Base-by-base conservation (phyloP, 2,329 filamentous ascomycete genomes). In the Phaeoacremonium minimum region DNA sequence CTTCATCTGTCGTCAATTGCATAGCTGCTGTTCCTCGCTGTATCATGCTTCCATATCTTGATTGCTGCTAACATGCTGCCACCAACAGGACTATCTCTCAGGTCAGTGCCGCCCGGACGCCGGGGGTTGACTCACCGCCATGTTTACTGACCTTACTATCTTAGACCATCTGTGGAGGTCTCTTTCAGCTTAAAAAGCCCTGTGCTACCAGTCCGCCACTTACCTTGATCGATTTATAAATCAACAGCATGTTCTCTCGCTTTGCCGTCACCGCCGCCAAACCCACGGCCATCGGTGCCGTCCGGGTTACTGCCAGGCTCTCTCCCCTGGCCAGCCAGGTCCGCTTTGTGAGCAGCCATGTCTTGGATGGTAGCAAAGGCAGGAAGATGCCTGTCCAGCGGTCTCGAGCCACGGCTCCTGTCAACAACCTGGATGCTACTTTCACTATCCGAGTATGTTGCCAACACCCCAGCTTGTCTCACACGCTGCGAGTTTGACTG, bases 361-460 rank as follows among this genome's bases (percentile, higher is more conserved):
- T 81, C 31, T 77, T 85, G 43, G 73, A 80, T 50, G 79, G 77
- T 50, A 87, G 80, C 65, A 80, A 77, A 56, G 79, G 82, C 54
- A 78, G 86, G 53, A 71, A 76, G 50, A 81, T 85, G 69, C 80
- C 84, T 45, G 61, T 68, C 22, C 67, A 66, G 40, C 66, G 71
- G 45, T 64, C 72, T 46, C 72, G 72, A 48, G 74, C 78, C 43
- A 89, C 73, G 32, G 58, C 83, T 46, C 79, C 83, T 42, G 80
- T 80, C 44, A 77, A 80, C 31, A 77, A 77, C 54, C 84, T 89
- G 53, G 77, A 87, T 53, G 93, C 93, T 46, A 97, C 93, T 41
- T 87, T 98, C 57, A 97, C 91, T 46, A 95, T 98, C 63, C 85
- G 86, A 67, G 85, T 88, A 72, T 17, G 26, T 35, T 34, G 9